Evolutionary conservation across 768 basidiomycete genomes (phyloP), one percentile per base, ranked within the genome.

Genomic region (Rhodosporidiobolus odoratus): DNA sequence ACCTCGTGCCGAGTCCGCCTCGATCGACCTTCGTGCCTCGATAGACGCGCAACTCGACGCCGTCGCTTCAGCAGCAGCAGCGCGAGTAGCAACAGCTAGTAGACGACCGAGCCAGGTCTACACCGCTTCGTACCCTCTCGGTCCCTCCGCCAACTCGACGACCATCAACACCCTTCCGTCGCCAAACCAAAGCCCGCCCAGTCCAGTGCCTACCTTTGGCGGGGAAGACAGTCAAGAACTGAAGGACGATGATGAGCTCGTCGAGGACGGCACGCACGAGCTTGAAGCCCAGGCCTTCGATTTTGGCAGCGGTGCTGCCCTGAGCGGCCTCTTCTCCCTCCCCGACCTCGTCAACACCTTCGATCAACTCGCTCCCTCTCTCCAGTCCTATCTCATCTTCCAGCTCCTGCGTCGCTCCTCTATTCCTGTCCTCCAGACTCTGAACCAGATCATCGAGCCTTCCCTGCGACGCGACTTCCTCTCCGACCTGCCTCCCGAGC

Each of bases 391-490:
- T 79, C 87, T 96, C 76, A 86, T 98, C 64, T 87, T 97, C 76
- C 92, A 92, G 34, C 86, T 98, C 67, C 83, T 99, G 40, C 89
- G 92, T 69, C 91, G 94, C 76, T 92, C 93, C 8, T 88, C 93
- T 4, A 85, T 95, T 27, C 88, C 92, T 7, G 95, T 97, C 45
- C 84, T 99, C 35, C 89, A 95, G 61, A 90, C 89, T 1, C 81
- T 98, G 23, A 89, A 94, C 77, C 87, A 89, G 43, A 89, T 98
- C 75, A 83, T 97, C 75, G 88, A 89, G 1, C 91, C 90, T 34
- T 92, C 92, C 4, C 83, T 98, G 37, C 91, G 92, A 30, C 89
- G 94, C 75, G 96, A 99, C 80, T 99, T 97, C 79, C 85, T 98
- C 74, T 88, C 89, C 3, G 85, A 91, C 47, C 86, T 97, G 16